Base-by-base conservation (phyloP, 1,284 basidiomycete genomes). In the Cryptococcus maquisensis region DNA sequence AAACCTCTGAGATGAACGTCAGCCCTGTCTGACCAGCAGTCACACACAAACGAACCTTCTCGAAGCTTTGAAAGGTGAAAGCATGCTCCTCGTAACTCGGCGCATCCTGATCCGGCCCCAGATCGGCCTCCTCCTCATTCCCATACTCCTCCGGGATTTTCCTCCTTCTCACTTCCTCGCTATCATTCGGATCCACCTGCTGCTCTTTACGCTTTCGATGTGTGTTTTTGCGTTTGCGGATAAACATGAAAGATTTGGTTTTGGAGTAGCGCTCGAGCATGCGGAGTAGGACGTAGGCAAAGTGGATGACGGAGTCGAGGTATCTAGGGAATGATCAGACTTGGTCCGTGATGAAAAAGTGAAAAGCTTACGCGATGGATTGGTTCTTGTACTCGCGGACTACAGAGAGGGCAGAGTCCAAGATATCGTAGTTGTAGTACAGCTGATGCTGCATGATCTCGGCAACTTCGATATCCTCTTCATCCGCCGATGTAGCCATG, bases 381-480 rank as follows among this genome's bases (percentile, higher is more conserved):
- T 72, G 77, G 37, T 86, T 82, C 65, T 86, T 88, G 79, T 90
- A 95, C 35, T 80, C 78, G 41, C 83, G 80, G 51, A 96, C 74
- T 51, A 87, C 85, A 24, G 87, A 84, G 40, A 92, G 78, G 0
- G 90, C 83, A 21, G 92, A 83, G 66, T 96, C 92, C 46, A 97
- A 83, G 16, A 93, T 85, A 61, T 94, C 90, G 36, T 89, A 90
- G 65, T 93, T 92, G 77, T 96, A 97, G 65, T 96, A 86, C 39
- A 97, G 78, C 72, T 94, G 89, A 64, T 91, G 84, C 65, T 91
- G 88, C 3, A 97, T 79, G 13, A 86, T 78, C 54, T 84, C 84
- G 37, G 91, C 88, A 5, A 86, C 86, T 42, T 94, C 88, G 36
- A 79, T 76, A 55, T 90, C 80, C 4, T 81, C 81, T n/a, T 82